Evolutionary conservation across 2,329 filamentous ascomycete genomes (phyloP).

Genomic region (Pseudogymnoascus sp.): DNA sequence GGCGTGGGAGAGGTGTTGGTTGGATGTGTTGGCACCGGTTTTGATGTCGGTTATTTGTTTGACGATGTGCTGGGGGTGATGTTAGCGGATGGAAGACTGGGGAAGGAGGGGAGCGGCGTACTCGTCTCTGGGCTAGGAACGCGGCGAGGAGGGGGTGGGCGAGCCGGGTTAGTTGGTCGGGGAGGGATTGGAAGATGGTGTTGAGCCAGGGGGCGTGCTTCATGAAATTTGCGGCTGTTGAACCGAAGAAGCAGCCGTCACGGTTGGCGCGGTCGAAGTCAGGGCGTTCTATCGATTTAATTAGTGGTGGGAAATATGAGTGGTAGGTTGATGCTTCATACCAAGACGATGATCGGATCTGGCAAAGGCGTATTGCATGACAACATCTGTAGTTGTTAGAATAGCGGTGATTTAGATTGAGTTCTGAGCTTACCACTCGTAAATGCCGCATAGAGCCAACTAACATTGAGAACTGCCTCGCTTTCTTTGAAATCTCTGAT

Average conservation of each 20-base stretch:
- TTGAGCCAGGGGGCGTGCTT: constrained; percentile 20
- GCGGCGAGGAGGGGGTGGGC: not conserved
- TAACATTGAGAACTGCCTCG: constrained; percentile 14
- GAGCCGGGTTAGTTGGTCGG: not conserved
- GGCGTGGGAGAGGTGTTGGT: not conserved
- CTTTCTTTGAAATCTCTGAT: constrained; percentile 14
- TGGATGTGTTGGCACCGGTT: not conserved
- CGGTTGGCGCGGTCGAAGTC: constrained; percentile 20
- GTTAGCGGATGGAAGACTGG: not conserved
- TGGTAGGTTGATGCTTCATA: not conserved
- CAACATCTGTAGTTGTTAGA: constrained; percentile 20
- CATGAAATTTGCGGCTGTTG: constrained; percentile 13
- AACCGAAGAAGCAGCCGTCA: constrained; percentile 14
- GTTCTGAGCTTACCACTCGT: constrained; percentile 10
- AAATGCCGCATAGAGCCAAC: constrained; percentile 17
- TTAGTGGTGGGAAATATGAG: not conserved
- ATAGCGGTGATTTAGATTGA: not conserved
- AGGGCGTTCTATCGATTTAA: constrained; percentile 9
- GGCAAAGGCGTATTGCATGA: constrained; percentile 27
- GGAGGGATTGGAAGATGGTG: not conserved
- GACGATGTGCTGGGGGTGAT: not conserved
- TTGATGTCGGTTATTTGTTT: constrained; percentile 6
- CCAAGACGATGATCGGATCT: constrained; percentile 17
- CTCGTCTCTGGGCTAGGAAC: not conserved
- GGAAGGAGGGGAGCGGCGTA: not conserved